phyloP scores from a whole-genome alignment of 208 protist species.

The Spironucleus salmonicida region DNA sequence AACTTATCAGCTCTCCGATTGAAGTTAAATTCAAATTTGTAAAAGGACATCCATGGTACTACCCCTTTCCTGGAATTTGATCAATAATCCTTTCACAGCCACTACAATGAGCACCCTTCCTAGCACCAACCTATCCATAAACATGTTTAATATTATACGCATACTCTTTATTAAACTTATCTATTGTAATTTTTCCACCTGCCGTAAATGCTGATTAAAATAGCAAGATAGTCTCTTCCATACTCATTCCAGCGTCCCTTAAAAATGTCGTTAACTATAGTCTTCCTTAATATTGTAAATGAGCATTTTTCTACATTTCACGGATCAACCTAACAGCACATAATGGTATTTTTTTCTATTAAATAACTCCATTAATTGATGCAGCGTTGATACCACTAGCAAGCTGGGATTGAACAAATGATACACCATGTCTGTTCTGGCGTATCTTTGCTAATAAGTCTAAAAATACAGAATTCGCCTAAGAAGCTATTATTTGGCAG shows the following conservation, averaged over 20 bases:
- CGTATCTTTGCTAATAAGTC: too few species aligned
- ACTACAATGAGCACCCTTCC: background rate
- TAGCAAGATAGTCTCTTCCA: background rate
- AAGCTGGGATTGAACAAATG: too few species aligned
- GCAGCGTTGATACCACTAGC: too few species aligned
- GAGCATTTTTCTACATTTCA: background rate
- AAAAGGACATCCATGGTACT: background rate
- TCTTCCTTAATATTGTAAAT: background rate
- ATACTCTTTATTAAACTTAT: background rate
- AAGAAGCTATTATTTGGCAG: too few species aligned
- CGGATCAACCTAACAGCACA: background rate
- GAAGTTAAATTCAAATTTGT: background rate
- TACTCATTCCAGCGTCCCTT: background rate
- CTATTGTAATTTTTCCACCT: background rate
- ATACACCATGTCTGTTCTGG: too few species aligned
- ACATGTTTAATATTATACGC: background rate
- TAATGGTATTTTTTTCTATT: background rate
- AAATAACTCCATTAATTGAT: too few species aligned
- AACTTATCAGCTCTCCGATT: conserved; percentile 11
- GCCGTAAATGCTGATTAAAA: background rate
- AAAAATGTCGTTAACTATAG: background rate
- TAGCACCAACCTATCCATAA: background rate
- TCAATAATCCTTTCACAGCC: background rate
- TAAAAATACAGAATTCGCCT: too few species aligned
- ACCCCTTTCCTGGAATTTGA: background rate